These are phyloP conservation scores for Amphichorda felina DNA, from an alignment of 2,329 filamentous ascomycete genomes.

Conservation along the genomic window DNA sequence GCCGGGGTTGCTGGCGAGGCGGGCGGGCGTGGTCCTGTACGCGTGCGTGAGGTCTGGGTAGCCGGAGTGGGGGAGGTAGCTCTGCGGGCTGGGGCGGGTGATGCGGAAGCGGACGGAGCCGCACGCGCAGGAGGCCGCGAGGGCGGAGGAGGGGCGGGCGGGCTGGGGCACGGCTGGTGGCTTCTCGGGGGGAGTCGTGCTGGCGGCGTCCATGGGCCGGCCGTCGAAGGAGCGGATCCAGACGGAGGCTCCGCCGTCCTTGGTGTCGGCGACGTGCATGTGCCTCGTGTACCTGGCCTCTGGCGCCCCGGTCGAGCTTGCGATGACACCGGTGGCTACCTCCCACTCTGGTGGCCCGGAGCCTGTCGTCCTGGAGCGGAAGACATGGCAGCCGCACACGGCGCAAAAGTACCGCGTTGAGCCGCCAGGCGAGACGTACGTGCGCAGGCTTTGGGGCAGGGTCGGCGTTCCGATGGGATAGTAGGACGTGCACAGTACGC, in stretches of 20 bases:
- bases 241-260: constrained; percentile 22
- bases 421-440: constrained; percentile 1
- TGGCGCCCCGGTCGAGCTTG: constrained; percentile 1
- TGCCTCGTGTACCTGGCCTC: constrained; percentile 6
- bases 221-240: constrained; percentile 10
- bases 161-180: too few species aligned
- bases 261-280: constrained; percentile 15
- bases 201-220: too few species aligned
- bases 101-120: constrained; percentile 42
- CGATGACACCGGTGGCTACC: constrained; percentile 24
- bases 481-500: constrained; percentile 26
- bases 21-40: constrained; percentile 22
- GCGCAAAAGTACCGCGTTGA: constrained; percentile 2
- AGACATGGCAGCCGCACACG: constrained; percentile 1
- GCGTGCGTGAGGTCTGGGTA: constrained; percentile 43
- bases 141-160: background rate
- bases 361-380: background rate
- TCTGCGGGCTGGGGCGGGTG: constrained; percentile 37
- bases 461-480: constrained; percentile 11
- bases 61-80: constrained; percentile 28
- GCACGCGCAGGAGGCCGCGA: constrained; percentile 15
- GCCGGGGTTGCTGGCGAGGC: constrained; percentile 25
- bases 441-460: constrained; percentile 5
- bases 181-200: too few species aligned
- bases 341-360: constrained; percentile 12